phyloP scores from a whole-genome alignment of 306 rosid genomes.

The Calophaca sinica region DNA sequence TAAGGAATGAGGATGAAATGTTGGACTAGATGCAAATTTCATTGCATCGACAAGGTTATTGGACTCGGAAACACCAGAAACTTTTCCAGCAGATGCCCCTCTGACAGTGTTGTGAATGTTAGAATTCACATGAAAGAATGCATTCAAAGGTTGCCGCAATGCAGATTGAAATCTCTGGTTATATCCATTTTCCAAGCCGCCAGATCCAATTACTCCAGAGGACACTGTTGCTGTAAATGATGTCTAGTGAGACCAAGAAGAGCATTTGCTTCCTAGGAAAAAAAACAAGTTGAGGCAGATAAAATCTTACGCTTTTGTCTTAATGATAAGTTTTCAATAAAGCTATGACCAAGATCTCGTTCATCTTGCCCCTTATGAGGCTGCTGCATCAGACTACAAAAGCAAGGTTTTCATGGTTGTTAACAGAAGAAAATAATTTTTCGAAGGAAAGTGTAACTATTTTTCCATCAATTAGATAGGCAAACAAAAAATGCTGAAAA shows the following conservation, averaged over 20 bases:
- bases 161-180: constrained; percentile 62
- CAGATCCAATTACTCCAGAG: constrained; percentile 60
- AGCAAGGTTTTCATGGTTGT: constrained; percentile 42
- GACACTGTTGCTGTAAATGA: constrained; percentile 44
- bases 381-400: constrained; percentile 68
- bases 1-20: constrained; percentile 73
- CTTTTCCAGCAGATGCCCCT: constrained; percentile 58
- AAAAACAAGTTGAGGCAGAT: constrained; percentile 36
- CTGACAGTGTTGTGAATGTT: constrained; percentile 54
- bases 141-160: constrained; percentile 49
- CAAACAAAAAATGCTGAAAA: constrained; percentile 27
- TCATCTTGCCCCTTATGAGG: constrained; percentile 68
- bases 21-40: constrained; percentile 56
- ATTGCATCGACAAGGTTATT: constrained; percentile 56
- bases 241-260: constrained; percentile 38
- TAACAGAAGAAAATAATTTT: constrained; percentile 30
- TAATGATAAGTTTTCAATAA: constrained; percentile 50
- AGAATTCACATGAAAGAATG: constrained; percentile 57
- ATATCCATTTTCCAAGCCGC: constrained; percentile 60
- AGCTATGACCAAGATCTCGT: constrained; percentile 53
- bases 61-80: constrained; percentile 54
- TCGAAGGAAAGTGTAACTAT: constrained; percentile 28
- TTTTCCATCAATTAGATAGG: constrained; percentile 42
- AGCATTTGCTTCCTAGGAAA: constrained; percentile 16
- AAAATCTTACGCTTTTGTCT: constrained; percentile 58